Percentiles rank a stretch among this genome's conserved stretches.
Conservation (phyloP, 805 yeast genomes). For the Sugiyamaella americana region DNA sequence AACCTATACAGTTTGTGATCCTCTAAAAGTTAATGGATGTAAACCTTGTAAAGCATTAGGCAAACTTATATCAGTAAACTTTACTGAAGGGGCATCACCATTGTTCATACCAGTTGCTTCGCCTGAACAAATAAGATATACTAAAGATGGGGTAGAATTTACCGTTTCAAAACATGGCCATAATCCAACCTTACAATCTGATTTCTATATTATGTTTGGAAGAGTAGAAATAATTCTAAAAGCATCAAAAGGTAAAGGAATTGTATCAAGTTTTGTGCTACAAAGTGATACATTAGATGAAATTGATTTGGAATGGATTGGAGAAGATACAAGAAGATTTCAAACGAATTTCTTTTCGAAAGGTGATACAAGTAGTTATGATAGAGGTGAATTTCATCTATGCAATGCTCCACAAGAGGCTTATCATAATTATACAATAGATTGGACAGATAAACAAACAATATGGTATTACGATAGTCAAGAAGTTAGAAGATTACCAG, state of each 20-base stretch:
- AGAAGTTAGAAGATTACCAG: constrained; percentile 54
- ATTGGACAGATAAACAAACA: constrained; percentile 65
- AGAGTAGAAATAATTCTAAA: constrained; percentile 63
- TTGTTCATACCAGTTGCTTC: constrained; percentile 7
- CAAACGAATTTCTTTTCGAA: constrained; percentile 71
- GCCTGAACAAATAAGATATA: constrained; percentile 36
- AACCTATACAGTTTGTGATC: constrained; percentile 39
- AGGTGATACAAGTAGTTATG: constrained; percentile 70
- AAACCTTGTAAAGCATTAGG: constrained; percentile 58
- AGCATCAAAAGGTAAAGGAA: constrained; percentile 73
- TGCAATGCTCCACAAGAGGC: constrained; percentile 42
- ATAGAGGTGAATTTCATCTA: constrained; percentile 68
- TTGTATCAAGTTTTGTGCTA: constrained; percentile 72
- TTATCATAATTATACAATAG: constrained; percentile 74
- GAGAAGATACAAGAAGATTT: constrained; percentile 66
- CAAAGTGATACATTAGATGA: constrained; percentile 86
- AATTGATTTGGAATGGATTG: constrained; percentile 82
- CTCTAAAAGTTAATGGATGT: constrained; percentile 36
- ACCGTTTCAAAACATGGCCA: constrained; percentile 58
- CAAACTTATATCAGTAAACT: constrained; percentile 46
- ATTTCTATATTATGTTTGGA: constrained; percentile 86
- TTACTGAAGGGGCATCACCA: constrained; percentile 31
- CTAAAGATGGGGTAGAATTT: constrained; percentile 53
- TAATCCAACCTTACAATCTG: constrained; percentile 70
- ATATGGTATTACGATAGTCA: constrained; percentile 69